Evolutionary conservation across 495 filamentous ascomycete species (phyloP).

Genomic region (Penicillium ucsense): DNA sequence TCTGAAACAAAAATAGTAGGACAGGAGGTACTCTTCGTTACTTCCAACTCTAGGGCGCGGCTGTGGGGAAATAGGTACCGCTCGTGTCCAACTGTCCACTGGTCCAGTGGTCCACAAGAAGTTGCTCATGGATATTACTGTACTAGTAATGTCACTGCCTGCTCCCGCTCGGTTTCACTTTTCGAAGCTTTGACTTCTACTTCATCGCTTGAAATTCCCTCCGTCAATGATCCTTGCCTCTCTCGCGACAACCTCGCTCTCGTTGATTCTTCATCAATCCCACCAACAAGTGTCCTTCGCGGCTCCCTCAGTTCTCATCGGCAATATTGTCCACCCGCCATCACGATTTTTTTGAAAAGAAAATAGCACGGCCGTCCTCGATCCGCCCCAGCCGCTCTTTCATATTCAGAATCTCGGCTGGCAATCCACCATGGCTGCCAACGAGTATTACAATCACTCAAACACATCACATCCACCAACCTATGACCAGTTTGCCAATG

Average conservation of each 20-base stretch:
- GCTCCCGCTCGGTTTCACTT: not conserved
- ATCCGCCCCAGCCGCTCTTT: not conserved
- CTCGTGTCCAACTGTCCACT: too few species aligned
- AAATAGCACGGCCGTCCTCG: not conserved
- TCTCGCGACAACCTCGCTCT: not conserved
- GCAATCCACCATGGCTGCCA: slow-evolving; percentile 59
- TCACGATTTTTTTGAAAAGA: not conserved
- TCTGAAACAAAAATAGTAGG: slow-evolving; percentile 14
- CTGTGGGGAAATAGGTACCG: too few species aligned
- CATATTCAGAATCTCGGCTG: slow-evolving; percentile 3
- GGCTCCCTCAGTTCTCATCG: too few species aligned
- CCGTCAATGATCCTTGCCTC: too few species aligned
- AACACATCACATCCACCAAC: slow-evolving; percentile 33
- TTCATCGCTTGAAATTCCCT: too few species aligned
- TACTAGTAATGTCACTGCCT: slow-evolving; percentile 18
- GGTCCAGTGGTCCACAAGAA: too few species aligned
- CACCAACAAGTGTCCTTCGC: too few species aligned
- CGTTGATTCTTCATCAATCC: not conserved
- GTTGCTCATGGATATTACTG: not conserved
- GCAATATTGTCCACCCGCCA: too few species aligned
- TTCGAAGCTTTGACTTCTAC: not conserved
- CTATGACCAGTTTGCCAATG: slow-evolving; percentile 25
- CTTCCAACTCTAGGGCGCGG: too few species aligned
- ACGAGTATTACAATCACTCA: slow-evolving; percentile 61
- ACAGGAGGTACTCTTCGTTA: too few species aligned